Evolutionary conservation across 1,284 basidiomycete genomes (phyloP).

Genomic region (Leccinum cinnamomeum): DNA sequence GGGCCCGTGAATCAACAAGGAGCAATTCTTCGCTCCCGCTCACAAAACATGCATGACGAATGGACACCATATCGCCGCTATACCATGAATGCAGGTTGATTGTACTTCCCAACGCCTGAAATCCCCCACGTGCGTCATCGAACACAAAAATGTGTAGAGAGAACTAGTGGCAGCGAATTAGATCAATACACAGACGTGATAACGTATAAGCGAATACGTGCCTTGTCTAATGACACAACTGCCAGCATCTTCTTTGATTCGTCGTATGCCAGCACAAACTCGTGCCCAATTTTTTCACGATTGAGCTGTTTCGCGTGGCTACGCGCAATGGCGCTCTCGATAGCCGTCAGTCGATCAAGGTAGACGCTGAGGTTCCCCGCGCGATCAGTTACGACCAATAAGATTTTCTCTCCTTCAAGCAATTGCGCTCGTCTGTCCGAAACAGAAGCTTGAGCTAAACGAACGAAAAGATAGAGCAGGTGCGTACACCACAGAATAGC

Average conservation of each 20-base stretch:
- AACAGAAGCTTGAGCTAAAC: not conserved
- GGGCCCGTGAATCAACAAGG: constrained; percentile 40
- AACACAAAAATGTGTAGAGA: constrained; percentile 49
- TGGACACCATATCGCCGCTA: constrained; percentile 15
- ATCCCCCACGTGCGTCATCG: constrained; percentile 39
- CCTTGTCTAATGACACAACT: constrained; percentile 44
- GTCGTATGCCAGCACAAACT: constrained; percentile 48
- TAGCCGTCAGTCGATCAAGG: constrained; percentile 35
- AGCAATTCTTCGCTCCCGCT: constrained; percentile 31
- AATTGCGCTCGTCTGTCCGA: constrained; percentile 38
- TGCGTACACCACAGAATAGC: constrained; percentile 39
- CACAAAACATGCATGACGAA: constrained; percentile 38
- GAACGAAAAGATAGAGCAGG: not conserved
- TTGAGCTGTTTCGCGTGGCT: constrained; percentile 37
- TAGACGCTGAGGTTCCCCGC: constrained; percentile 39
- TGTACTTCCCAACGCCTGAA: constrained; percentile 37
- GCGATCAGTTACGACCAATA: constrained; percentile 43
- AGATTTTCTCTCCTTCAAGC: constrained; percentile 40
- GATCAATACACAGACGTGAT: not conserved
- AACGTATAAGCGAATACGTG: constrained; percentile 14
- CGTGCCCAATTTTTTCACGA: constrained; percentile 45
- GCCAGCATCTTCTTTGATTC: constrained; percentile 49
- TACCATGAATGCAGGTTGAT: constrained; percentile 50
- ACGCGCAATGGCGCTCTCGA: constrained; percentile 36
- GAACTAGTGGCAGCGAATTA: constrained; percentile 22